Evolutionary conservation across 2,329 filamentous ascomycete genomes (phyloP).

Genomic region (Beauveria australis): DNA sequence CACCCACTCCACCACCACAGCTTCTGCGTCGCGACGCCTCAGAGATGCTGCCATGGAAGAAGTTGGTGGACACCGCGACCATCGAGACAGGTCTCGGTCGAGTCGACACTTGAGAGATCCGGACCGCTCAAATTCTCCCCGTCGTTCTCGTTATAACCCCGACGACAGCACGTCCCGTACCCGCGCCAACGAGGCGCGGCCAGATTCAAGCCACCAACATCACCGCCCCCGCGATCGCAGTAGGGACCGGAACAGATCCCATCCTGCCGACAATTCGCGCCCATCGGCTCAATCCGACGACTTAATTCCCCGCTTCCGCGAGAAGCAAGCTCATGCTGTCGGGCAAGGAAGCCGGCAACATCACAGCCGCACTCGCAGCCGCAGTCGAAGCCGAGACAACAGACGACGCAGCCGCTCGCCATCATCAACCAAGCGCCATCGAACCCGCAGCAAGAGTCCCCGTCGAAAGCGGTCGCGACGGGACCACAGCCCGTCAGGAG

Average conservation of each 20-base stretch:
- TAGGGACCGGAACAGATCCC: conserved; percentile 24
- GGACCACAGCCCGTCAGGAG: conserved; percentile 30
- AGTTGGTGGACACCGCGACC: conserved; percentile 28
- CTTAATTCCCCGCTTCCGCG: conserved; percentile 31
- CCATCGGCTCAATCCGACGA: conserved; percentile 25
- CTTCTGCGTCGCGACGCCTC: conserved; percentile 24
- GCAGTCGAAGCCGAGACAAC: conserved; percentile 26
- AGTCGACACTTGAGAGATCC: conserved; percentile 26
- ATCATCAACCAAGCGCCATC: conserved; percentile 32
- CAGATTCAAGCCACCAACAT: conserved; percentile 28
- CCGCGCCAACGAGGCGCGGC: conserved; percentile 25
- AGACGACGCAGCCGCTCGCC: conserved; percentile 26
- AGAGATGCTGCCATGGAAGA: conserved; percentile 35
- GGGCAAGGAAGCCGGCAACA: conserved; percentile 25
- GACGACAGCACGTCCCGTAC: conserved; percentile 23
- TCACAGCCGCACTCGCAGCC: conserved; percentile 25
- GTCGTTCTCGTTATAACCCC: conserved; percentile 23
- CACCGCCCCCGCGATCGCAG: conserved; percentile 29
- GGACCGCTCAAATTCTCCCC: conserved; percentile 25
- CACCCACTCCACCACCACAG: conserved; percentile 19
- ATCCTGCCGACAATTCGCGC: conserved; percentile 20
- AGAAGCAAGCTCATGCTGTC: conserved; percentile 22
- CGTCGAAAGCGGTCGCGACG: conserved; percentile 33
- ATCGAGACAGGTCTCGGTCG: conserved; percentile 28
- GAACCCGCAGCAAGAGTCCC: conserved; percentile 34